Evolutionary conservation across 208 protist genomes (phyloP).

Genomic region (Acanthamoeba polyphaga): DNA sequence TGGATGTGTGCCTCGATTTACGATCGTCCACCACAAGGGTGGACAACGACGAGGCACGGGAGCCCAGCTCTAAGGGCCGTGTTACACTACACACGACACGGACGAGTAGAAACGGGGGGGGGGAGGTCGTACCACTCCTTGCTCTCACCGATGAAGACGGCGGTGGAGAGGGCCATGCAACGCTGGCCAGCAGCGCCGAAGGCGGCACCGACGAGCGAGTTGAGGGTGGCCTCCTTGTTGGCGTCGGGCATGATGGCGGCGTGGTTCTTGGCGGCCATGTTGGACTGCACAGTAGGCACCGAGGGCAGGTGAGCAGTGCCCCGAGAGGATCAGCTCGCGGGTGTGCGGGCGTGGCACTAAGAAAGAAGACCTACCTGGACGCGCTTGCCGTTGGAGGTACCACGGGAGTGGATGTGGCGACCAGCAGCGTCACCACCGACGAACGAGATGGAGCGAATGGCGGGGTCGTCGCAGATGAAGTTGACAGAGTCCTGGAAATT

Average conservation of each 20-base stretch:
- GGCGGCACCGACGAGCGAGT: constrained; percentile 91
- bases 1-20: constrained; percentile 58
- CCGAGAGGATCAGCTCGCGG: too few relatives aligned
- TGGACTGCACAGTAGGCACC: constrained; percentile 87
- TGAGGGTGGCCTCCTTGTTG: constrained; percentile 90
- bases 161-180: constrained; percentile 95
- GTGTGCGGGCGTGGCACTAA: too few relatives aligned
- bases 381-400: constrained; percentile 93
- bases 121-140: constrained; percentile 83
- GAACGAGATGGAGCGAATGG: constrained; percentile 95
- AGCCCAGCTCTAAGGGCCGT: constrained; percentile 53
- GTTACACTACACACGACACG: neutral
- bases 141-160: constrained; percentile 93
- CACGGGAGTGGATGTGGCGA: constrained; percentile 91
- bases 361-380: constrained; percentile 83
- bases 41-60: neutral
- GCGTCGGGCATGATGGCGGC: constrained; percentile 93
- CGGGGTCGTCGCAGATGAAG: constrained; percentile 94
- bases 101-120: neutral
- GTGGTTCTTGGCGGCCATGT: constrained; percentile 97
- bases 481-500: constrained; percentile 90
- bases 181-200: constrained; percentile 95
- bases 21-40: neutral
- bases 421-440: constrained; percentile 93
- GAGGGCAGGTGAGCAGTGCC: neutral